phyloP scores from a whole-genome alignment of 352 stramenopile species.

The Phytophthora capsici region DNA sequence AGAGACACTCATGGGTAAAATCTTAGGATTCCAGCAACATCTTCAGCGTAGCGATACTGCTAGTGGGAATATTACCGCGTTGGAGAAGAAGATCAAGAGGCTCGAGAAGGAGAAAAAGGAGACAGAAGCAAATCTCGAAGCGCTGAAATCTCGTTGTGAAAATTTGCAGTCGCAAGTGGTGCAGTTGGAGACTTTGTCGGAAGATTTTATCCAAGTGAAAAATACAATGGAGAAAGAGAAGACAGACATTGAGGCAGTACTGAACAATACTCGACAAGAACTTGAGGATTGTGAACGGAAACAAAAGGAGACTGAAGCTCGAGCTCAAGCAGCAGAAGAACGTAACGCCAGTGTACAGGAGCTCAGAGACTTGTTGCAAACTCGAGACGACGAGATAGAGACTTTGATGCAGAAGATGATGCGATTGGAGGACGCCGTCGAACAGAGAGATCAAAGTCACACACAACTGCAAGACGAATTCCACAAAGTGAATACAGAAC shows the following conservation, averaged over 20 bases:
- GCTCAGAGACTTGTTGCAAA: conserved; percentile 20
- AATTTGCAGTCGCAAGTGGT: conserved; percentile 18
- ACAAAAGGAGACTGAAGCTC: conserved; percentile 3
- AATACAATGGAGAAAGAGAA: conserved; percentile 26
- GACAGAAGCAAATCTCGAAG: conserved; percentile 22
- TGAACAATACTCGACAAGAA: conserved; percentile 19
- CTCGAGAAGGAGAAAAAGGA: conserved; percentile 43
- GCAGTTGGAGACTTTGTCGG: conserved; percentile 19
- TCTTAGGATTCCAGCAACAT: conserved; percentile 59
- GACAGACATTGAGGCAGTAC: conserved; percentile 12
- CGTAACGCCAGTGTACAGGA: conserved; percentile 11
- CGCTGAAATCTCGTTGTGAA: conserved; percentile 13
- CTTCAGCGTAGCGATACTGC: conserved; percentile 45
- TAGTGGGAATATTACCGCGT: conserved; percentile 34
- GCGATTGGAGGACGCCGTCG: conserved; percentile 40
- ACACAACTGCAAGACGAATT: conserved; percentile 39
- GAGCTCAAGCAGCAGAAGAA: conserved; percentile 19
- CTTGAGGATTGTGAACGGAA: conserved; percentile 14
- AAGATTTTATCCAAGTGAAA: conserved; percentile 39
- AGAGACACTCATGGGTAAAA: conserved; percentile 60
- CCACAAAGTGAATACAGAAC: conserved; percentile 32
- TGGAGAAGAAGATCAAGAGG: conserved; percentile 40
- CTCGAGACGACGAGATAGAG: conserved; percentile 53
- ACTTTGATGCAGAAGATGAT: conserved; percentile 57
- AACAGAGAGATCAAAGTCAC: conserved; percentile 35